Conservation (phyloP, 202 grass and related monocot species). For the Schoenoplectus tabernaemontani region DNA sequence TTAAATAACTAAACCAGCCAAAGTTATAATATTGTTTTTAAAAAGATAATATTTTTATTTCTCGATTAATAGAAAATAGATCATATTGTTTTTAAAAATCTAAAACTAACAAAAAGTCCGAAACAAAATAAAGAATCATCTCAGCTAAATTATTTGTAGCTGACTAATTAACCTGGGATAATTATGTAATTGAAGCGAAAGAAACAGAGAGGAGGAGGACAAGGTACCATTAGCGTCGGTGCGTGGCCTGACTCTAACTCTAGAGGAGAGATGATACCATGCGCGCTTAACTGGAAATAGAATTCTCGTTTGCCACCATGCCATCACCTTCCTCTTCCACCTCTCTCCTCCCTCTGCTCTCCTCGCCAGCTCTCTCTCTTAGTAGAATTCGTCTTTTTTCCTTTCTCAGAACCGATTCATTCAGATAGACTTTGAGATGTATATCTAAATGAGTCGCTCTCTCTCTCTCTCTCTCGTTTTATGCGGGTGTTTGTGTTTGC, state of each 20-base stretch:
- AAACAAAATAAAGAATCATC: no score
- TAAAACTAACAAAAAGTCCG: no score
- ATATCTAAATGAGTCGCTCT: not conserved
- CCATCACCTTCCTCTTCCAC: conserved; percentile 37
- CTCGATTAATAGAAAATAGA: no score
- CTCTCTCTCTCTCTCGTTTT: not conserved
- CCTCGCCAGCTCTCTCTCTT: conserved; percentile 13
- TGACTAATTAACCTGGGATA: not conserved
- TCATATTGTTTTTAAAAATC: no score
- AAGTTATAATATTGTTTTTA: no score
- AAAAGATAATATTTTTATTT: no score
- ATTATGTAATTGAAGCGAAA: not conserved
- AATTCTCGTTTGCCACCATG: conserved; percentile 74
- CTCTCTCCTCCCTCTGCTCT: conserved; percentile 10
- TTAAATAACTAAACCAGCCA: no score
- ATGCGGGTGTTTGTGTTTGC: not conserved
- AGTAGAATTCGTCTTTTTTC: not conserved
- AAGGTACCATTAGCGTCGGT: conserved; percentile 46
- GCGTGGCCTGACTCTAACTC: conserved; percentile 45
- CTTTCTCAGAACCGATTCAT: not conserved
- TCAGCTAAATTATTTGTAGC: not conserved
- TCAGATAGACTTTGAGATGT: not conserved
- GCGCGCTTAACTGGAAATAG: conserved; percentile 62
- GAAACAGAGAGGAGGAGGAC: not conserved
- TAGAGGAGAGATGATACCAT: conserved; percentile 67